Evolutionary conservation across 192 early-diverging fungal species (phyloP), one percentile per base, ranked within the genome.

Genomic region (Coemansia erecta): DNA sequence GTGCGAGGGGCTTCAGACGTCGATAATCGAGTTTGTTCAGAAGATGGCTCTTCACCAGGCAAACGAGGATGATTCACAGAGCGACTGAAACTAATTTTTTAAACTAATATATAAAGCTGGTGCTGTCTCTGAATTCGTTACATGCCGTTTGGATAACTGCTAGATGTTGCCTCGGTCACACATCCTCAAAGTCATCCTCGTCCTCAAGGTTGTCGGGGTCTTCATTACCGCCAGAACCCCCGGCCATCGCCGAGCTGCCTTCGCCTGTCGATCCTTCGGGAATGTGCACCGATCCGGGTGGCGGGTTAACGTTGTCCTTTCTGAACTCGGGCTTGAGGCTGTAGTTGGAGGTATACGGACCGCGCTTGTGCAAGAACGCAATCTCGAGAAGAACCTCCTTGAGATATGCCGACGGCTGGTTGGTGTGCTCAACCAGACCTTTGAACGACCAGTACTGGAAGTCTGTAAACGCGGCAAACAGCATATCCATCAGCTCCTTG

Each of bases 381-480:
- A 97, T 85, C 42, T 95, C 90, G 7, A 61, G 64, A 28, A 97
- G 56, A 2, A 94, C 86, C 49, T 97, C 94, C 58, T 90, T 93
- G 15, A 97, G 72, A 60, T 86, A 97, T 11, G 76, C 81, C 37
- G 71, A 68, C 0, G 95, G 95, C 80, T 98, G 95, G 33, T 87
- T 80, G 2, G 86, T 90, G 35, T 85, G 80, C 61, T 94, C 92
- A 8, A 86, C 75, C 26, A 98, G 74, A 19, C 88, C 90, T 69
- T 91, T 92, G 71, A 97, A 86, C 17, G 83, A 83, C 88, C 89
- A 94, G 67, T 94, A 91, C n/a, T 83, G 82, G 58, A 85, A 86
- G 54, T 84, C 72, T 50, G 90, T 86, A 72, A 94, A 98, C 8
- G 84, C 83, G 39, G 67, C 68, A 73, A 98, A 96, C 43, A 98